Conservation (phyloP, 2,329 filamentous ascomycete species). For the Ceratocystis lukuohia region DNA sequence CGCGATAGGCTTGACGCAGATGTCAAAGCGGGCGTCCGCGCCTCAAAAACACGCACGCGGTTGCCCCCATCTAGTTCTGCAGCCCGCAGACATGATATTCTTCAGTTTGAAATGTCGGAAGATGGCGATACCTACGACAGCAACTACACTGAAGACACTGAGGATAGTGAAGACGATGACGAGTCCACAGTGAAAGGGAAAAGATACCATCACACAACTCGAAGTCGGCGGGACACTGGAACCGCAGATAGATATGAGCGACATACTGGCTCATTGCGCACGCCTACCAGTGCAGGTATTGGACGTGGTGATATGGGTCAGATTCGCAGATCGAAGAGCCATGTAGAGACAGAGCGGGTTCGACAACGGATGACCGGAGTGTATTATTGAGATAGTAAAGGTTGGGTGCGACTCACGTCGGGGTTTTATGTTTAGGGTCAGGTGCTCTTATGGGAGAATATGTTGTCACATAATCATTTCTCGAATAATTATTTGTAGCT, state of each 20-base stretch:
- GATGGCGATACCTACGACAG: not conserved
- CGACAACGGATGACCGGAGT: conserved; percentile 24
- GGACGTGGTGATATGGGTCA: not conserved
- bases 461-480: no score
- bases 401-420: not conserved
- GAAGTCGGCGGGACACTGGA: not conserved
- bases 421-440: not conserved
- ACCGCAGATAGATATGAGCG: conserved; percentile 8
- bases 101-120: not conserved
- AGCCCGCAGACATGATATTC: not conserved
- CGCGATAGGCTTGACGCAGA: conserved; percentile 10
- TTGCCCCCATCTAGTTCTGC: not conserved
- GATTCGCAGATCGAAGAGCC: conserved; percentile 34
- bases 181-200: not conserved
- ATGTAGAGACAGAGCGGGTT: conserved; percentile 35
- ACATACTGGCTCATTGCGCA: not conserved
- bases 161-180: not conserved
- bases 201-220: not conserved
- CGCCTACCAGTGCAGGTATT: not conserved
- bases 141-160: not conserved
- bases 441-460: no score
- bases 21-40: not conserved
- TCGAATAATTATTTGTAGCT: no score
- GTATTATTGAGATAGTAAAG: conserved; percentile 9
- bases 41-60: not conserved